phyloP scores from a whole-genome alignment of 1,284 basidiomycete genomes.

The Ganoderma sp. region DNA sequence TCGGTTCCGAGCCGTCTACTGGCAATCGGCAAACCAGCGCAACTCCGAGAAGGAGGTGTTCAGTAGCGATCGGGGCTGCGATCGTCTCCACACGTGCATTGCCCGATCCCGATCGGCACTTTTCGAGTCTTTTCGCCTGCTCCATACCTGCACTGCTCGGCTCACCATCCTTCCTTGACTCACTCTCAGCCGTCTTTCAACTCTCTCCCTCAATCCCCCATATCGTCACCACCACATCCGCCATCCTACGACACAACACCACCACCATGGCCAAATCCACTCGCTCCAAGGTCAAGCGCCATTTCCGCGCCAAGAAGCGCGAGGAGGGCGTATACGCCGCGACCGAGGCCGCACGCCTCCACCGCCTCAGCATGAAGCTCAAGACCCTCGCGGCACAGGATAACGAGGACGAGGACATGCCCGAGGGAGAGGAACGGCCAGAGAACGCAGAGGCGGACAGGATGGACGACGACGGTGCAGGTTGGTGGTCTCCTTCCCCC shows the following conservation, averaged over 20 bases:
- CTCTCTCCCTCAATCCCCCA: not conserved
- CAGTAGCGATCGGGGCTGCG: conserved; percentile 18
- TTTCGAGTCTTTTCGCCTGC: conserved; percentile 23
- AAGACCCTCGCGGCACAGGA: conserved; percentile 47
- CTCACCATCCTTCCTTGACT: not conserved
- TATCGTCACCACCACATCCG: not conserved
- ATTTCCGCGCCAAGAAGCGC: conserved; percentile 86
- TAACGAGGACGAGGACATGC: conserved; percentile 46
- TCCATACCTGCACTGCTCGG: not conserved
- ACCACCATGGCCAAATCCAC: conserved; percentile 89
- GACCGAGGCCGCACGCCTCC: conserved; percentile 82
- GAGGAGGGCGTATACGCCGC: conserved; percentile 84
- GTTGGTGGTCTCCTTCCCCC: conserved; percentile 54
- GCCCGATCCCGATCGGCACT: conserved; percentile 28
- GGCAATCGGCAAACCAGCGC: not conserved
- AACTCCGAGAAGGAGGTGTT: not conserved
- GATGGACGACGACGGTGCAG: conserved; percentile 48
- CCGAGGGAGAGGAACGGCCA: conserved; percentile 26
- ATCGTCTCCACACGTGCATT: conserved; percentile 22
- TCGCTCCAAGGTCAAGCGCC: conserved; percentile 88
- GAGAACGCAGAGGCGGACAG: conserved; percentile 35
- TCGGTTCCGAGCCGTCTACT: not conserved
- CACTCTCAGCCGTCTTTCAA: not conserved
- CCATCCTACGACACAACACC: conserved; percentile 11
- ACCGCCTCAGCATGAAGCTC: conserved; percentile 79